Conservation (phyloP, 2,329 filamentous ascomycete species). For the Talaromyces amestolkiae region DNA sequence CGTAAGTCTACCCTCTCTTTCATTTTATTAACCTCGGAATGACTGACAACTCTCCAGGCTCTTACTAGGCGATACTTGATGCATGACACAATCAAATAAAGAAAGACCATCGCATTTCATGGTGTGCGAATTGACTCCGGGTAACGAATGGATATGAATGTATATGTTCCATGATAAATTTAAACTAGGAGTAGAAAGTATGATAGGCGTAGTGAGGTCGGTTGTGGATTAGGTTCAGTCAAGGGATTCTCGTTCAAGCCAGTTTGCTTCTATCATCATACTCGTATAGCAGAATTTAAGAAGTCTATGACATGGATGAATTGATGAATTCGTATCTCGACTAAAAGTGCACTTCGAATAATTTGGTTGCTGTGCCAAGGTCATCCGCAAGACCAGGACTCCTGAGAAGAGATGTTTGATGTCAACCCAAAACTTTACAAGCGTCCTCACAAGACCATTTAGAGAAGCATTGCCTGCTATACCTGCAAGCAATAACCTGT, state of each 20-base stretch:
- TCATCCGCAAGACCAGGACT: too few relatives aligned
- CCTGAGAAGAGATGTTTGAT: too few relatives aligned
- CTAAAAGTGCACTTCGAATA: too few relatives aligned
- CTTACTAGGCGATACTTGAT: conserved; percentile 22
- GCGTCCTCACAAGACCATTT: neutral
- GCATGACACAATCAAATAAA: neutral
- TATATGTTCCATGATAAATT: neutral
- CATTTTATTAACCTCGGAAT: neutral
- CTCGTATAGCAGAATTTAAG: neutral
- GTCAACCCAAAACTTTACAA: too few relatives aligned
- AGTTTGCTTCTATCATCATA: neutral
- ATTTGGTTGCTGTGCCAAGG: too few relatives aligned
- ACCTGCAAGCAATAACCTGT: neutral
- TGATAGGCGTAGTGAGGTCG: neutral
- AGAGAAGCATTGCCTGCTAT: neutral
- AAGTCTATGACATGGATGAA: neutral
- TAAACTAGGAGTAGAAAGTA: neutral
- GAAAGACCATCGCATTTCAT: neutral
- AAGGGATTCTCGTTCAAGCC: neutral
- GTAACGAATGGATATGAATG: neutral
- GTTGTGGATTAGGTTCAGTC: neutral
- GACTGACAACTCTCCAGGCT: conserved; percentile 20
- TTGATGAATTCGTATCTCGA: neutral
- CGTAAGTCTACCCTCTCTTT: conserved; percentile 46
- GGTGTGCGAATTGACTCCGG: neutral